Base-by-base conservation (phyloP, 2,329 filamentous ascomycete species). In the Cladosporium sp. region DNA sequence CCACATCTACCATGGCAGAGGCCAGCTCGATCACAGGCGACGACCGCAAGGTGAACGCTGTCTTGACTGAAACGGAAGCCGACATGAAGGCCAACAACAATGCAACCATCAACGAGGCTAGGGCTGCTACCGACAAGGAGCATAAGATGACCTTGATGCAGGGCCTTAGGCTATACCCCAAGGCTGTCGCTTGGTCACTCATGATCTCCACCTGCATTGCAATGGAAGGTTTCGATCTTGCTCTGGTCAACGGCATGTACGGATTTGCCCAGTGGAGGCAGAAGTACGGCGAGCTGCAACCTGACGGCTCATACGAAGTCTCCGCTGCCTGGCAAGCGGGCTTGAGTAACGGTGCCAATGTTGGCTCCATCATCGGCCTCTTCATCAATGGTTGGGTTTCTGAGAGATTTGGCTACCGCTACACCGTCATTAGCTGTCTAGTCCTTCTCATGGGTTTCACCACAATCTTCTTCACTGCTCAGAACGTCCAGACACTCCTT, bases 161-260 rank as follows among this genome's bases (percentile, higher is more conserved):
- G 80, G 92, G 91, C 67, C 84, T 96, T 76, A 87, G 83, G 74
- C 83, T 95, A 28, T 97, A 97, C 75, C 92, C 92, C 66, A 94
- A 96, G 80, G 93, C 93, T 23, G 89, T 96, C 65, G 85, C 82
- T 23, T 97, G 92, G 91, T 92, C 89, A 72, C 74, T 96, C 59
- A 81, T 96, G 65, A 93, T 97, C 77, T 94, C 90, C 21, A 94
- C 91, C 0, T 93, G 91, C 76, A 95, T 96, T 73, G 88, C 87
- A 72, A 97, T 97, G 93, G 92, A 96, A 78, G 92, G 91, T 32
- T 96, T 93, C 80, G 92, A 96, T 75, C 83, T 95, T 66, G 89
- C 87, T 72, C 81, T 96, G 63, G 87, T 95, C 72, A 92, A 89
- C 81, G 93, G 93, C 78, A 93, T 95, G 74, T 93, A 87, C 67